phyloP scores from a whole-genome alignment of 352 stramenopile species.

The Peronosclerospora sorghi region DNA sequence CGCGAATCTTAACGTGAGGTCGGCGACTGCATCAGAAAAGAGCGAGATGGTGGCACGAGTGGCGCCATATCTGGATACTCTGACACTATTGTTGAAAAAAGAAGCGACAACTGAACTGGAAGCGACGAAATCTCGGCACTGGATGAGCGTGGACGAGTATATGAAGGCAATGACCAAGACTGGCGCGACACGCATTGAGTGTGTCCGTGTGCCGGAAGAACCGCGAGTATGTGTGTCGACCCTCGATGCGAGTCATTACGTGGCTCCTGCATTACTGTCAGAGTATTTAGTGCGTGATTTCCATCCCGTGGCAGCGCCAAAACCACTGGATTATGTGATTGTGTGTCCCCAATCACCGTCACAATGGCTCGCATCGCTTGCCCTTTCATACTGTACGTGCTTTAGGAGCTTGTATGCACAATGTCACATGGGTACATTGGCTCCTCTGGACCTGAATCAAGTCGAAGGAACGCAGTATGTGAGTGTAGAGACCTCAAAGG shows the following conservation, averaged over 20 bases:
- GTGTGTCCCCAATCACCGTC: slow-evolving; percentile 58
- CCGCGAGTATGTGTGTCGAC: slow-evolving; percentile 44
- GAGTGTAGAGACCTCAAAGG: slow-evolving; percentile 40
- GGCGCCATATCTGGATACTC: slow-evolving; percentile 28
- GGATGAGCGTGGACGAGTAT: slow-evolving; percentile 38
- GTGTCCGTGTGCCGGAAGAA: slow-evolving; percentile 12
- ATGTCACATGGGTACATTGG: slow-evolving; percentile 57
- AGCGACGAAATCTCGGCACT: slow-evolving; percentile 14
- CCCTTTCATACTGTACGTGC: slow-evolving; percentile 59
- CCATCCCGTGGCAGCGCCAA: slow-evolving; percentile 47
- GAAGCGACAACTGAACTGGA: slow-evolving; percentile 21
- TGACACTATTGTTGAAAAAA: slow-evolving; percentile 20
- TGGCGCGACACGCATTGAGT: slow-evolving; percentile 18
- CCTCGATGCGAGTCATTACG: slow-evolving; percentile 37
- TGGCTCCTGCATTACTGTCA: slow-evolving; percentile 45
- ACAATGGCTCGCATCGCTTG: slow-evolving; percentile 58
- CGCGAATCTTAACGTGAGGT: slow-evolving; percentile 5
- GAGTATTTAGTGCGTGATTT: slow-evolving; percentile 68
- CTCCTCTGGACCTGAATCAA: slow-evolving; percentile 30
- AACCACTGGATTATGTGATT: slow-evolving; percentile 64
- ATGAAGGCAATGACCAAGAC: slow-evolving; percentile 6
- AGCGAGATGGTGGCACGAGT: slow-evolving; percentile 23
- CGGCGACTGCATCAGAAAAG: slow-evolving; percentile 24
- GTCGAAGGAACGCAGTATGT: slow-evolving; percentile 29
- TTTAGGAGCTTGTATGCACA: slow-evolving; percentile 62